Evolutionary conservation across 208 protist species (phyloP).

Genomic region (Leishmania braziliensis): DNA sequence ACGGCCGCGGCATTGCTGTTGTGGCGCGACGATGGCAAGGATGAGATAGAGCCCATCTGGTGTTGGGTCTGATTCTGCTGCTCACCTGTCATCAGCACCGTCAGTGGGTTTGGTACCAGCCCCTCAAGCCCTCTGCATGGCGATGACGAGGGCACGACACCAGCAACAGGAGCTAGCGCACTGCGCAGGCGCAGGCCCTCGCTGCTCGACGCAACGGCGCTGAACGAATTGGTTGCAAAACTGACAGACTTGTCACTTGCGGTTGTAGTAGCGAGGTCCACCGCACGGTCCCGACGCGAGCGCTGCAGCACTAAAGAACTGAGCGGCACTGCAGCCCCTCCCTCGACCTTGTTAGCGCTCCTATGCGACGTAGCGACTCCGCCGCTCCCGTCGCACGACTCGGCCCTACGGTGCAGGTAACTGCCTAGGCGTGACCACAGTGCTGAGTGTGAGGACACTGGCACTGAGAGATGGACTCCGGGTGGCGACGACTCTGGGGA

Average conservation of each 20-base stretch:
- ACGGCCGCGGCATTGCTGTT: conserved; percentile 3
- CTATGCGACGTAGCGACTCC: neutral
- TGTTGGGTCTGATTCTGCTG: conserved; percentile 2
- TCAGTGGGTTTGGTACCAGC: conserved; percentile 24
- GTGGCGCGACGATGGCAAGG: conserved; percentile 1
- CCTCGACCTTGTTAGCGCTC: neutral
- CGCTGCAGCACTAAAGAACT: neutral
- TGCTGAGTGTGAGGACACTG: conserved; percentile 5
- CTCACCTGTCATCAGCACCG: conserved; percentile 9
- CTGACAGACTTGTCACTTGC: conserved; percentile 1
- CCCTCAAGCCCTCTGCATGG: conserved; percentile 7
- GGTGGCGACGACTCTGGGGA: neutral
- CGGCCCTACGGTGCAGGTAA: conserved; percentile 13
- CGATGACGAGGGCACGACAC: neutral
- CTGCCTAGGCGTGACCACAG: conserved; percentile 8
- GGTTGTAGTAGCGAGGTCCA: neutral
- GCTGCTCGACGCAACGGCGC: conserved; percentile 1
- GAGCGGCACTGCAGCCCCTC: neutral
- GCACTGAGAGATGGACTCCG: neutral
- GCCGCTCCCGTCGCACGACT: neutral
- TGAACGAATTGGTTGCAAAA: neutral
- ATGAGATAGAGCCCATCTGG: conserved; percentile 3
- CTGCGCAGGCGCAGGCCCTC: conserved; percentile 6
- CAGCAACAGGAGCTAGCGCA: neutral
- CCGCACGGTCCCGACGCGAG: conserved; percentile 7